Base-by-base conservation (phyloP, 441 rosid species). In the Populus hybrid region DNA sequence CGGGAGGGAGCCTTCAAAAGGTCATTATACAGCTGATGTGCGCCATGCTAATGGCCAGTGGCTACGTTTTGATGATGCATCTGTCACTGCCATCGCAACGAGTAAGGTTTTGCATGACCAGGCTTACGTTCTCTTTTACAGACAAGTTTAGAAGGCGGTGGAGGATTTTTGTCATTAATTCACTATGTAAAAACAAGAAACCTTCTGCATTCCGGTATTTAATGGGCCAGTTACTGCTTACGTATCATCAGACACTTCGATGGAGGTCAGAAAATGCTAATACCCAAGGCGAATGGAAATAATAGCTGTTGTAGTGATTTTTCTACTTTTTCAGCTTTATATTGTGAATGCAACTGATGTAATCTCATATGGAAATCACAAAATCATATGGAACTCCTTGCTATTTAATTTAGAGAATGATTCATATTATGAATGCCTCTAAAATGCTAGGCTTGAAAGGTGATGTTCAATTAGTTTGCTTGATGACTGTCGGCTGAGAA, bases 111-210 rank as follows among this genome's bases (percentile, higher is more conserved):
- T 95, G 82, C 99, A 95, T 69, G 91, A 92, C 76, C 98, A 94
- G 80, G 99, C 99, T 6, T 95, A 95, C 30, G 92, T 95, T 80
- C 98, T 95, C 77, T 92, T 95, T 88, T 95, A 95, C 89, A 84
- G 85, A 84, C 98, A 88, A 85, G 84, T 88, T 68, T 94, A 93
- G 87, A 76, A 78, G 76, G 53, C 28, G 12, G 20, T 66, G 80
- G 46, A 61, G 66, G 64, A 23, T 8, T 26, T n/a, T 50, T 36
- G 61, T 23, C 32, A 24, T 35, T 71, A 57, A 8, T 11, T 14
- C 42, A 18, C 28, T 3, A 16, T 64, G 21, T 21, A 18, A 68
- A 75, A 65, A 75, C 9, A 32, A 63, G 53, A 70, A 71, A 46
- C 4, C 70, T 36, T 24, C 30, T 69, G 35, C 67, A 2, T 38